Evolutionary conservation across 768 basidiomycete species (phyloP), one percentile per base, ranked within the genome.

Genomic region (Lyophyllum shimeji): DNA sequence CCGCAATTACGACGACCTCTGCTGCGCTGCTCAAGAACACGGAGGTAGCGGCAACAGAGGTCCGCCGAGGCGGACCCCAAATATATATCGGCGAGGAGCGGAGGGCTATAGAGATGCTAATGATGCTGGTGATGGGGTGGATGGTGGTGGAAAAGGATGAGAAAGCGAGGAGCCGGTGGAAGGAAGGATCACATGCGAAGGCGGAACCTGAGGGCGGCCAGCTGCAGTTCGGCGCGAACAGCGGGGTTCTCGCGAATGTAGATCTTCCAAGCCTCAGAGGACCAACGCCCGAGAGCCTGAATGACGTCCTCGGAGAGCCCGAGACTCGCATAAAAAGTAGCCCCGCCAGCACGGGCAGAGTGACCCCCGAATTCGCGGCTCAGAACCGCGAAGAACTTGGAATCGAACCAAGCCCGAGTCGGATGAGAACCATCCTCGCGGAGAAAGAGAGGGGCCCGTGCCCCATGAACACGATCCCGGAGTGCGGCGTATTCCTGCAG

Each of bases 311-410:
- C 61, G 18, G 58, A 52, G 5, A 70, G 17, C 4, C 67, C 65
- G 7, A 65, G 58, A 2, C 56, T 46, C 0, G 64, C 66, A 46
- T 63, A 67, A 34, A 60, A 69, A 3, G 69, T 71, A 2, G 69
- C 65, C 12, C 60, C 64, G 13, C 66, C 59, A 3, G 55, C 46
- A 17, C 55, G 34, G 7, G 29, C 7, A 1, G 65, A 69, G 24
- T 69, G 67, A 0, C 64, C 63, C n/a, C 68, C 64, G 51, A 56
- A 70, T 2, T 52, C 46, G 3, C 39, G 42, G 12, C 50, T 48
- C 0, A 63, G 29, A 11, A 67, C 15, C 2, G 56, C 29, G 44
- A 57, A 61, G 29, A 67, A 61, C 18, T 57, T 59, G 25, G 44
- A 29, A 34, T 64, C 61, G 37, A 67, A 65, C 65, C 67, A 68